Conservation (phyloP, 306 rosid species). For the Sophora flavescens region DNA sequence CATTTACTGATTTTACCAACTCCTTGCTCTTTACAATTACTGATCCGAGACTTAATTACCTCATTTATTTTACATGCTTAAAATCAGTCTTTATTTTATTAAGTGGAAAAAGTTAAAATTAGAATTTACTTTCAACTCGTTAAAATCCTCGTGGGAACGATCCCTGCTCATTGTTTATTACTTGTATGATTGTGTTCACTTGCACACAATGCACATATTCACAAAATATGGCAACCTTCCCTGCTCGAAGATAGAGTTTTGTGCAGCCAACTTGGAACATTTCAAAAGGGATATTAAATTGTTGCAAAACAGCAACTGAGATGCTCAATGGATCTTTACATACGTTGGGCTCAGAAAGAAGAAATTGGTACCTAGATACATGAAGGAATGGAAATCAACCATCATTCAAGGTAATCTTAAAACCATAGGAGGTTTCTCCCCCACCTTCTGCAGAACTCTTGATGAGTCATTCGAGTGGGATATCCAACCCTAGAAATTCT, state of each 20-base stretch:
- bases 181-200: no score
- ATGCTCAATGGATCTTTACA: constrained; percentile 75
- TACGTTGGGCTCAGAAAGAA: constrained; percentile 56
- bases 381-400: constrained; percentile 31
- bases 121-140: no score
- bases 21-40: no score
- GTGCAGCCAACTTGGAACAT: constrained; percentile 89
- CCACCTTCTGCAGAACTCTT: constrained; percentile 86
- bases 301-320: constrained; percentile 75
- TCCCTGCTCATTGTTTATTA: no score
- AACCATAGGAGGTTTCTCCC: constrained; percentile 31
- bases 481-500: constrained; percentile 82
- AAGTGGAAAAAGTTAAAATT: no score
- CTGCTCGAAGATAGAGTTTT: constrained; percentile 81
- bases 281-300: constrained; percentile 73
- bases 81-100: no score
- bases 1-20: no score
- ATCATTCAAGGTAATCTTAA: constrained; percentile 41
- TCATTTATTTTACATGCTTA: no score
- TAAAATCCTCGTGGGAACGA: no score
- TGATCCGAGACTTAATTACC: no score
- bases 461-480: constrained; percentile 82
- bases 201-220: no score
- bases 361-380: constrained; percentile 73
- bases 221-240: no score